Conservation (phyloP, 2,329 filamentous ascomycete species). For the Cordyceps militaris region DNA sequence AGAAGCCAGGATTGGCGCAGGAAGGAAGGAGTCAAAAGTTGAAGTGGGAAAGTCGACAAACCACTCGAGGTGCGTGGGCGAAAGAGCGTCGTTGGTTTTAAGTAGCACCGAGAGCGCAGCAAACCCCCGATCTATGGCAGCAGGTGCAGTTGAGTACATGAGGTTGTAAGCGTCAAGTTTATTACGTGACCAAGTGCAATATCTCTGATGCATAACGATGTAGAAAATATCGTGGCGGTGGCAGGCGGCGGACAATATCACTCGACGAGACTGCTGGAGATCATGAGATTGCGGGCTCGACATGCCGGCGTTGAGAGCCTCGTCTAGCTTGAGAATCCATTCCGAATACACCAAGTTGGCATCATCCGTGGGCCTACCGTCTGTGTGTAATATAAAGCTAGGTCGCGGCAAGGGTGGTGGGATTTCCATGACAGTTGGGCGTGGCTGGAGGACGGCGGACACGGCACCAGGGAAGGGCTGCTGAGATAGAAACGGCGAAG, state of each 20-base stretch:
- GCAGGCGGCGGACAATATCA: constrained; percentile 53
- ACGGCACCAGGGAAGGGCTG: constrained; percentile 4
- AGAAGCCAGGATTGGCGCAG: neutral
- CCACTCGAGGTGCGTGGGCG: constrained; percentile 23
- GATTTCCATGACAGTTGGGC: neutral
- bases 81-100: constrained; percentile 30
- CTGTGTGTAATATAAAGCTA: neutral
- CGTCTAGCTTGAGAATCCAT: neutral
- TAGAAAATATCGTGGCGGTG: constrained; percentile 52
- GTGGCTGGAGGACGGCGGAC: neutral
- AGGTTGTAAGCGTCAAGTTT: constrained; percentile 26
- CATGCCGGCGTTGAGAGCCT: neutral
- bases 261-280: constrained; percentile 33
- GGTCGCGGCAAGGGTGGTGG: neutral
- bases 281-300: neutral
- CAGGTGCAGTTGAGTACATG: constrained; percentile 1
- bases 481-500: neutral
- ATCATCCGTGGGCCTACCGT: neutral
- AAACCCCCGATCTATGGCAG: constrained; percentile 28
- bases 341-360: neutral
- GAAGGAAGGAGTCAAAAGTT: constrained; percentile 21
- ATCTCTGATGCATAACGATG: constrained; percentile 57
- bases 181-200: constrained; percentile 47
- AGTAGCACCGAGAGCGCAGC: constrained; percentile 29
- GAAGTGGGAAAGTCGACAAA: constrained; percentile 30